phyloP scores from a whole-genome alignment of 2,329 filamentous ascomycete species.

The Didymellaceae sp. region DNA sequence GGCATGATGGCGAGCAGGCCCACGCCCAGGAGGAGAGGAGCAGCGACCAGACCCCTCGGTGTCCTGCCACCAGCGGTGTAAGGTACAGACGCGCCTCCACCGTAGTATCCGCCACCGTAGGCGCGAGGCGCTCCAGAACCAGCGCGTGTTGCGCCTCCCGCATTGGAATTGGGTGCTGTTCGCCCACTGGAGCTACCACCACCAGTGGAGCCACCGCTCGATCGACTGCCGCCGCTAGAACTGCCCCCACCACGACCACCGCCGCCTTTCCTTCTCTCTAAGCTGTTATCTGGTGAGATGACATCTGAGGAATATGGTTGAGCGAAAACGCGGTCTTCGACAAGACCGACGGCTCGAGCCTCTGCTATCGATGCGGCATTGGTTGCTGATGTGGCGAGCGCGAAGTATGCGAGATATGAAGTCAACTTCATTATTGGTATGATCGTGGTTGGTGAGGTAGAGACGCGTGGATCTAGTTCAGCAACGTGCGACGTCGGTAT shows the following conservation, averaged over 20 bases:
- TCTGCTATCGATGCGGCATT: conserved; percentile 40
- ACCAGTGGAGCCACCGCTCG: conserved; percentile 19
- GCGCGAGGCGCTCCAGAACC: conserved; percentile 64
- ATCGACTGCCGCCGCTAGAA: conserved; percentile 18
- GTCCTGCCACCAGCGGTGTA: conserved; percentile 63
- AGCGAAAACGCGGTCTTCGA: conserved; percentile 26
- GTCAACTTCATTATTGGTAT: conserved; percentile 37
- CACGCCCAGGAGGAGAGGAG: conserved; percentile 55
- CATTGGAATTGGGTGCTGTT: conserved; percentile 36
- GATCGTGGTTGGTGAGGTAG: conserved; percentile 3
- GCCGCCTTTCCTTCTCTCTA: conserved; percentile 49
- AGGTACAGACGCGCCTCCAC: conserved; percentile 64
- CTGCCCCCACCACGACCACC: conserved; percentile 42
- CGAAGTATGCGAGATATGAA: conserved; percentile 30
- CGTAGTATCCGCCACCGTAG: conserved; percentile 71
- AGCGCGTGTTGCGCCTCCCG: conserved; percentile 55
- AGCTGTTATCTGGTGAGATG: conserved; percentile 39
- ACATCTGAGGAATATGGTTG: conserved; percentile 29
- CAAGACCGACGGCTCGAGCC: conserved; percentile 29
- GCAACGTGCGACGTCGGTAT: conserved; percentile 7
- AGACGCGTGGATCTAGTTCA: not conserved
- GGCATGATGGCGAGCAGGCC: conserved; percentile 65
- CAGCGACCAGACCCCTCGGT: conserved; percentile 60
- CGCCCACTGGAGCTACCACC: conserved; percentile 26
- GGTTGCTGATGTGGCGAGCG: conserved; percentile 29